Evolutionary conservation across 805 yeast genomes (phyloP).

Genomic region (Saturnispora sanitii): DNA sequence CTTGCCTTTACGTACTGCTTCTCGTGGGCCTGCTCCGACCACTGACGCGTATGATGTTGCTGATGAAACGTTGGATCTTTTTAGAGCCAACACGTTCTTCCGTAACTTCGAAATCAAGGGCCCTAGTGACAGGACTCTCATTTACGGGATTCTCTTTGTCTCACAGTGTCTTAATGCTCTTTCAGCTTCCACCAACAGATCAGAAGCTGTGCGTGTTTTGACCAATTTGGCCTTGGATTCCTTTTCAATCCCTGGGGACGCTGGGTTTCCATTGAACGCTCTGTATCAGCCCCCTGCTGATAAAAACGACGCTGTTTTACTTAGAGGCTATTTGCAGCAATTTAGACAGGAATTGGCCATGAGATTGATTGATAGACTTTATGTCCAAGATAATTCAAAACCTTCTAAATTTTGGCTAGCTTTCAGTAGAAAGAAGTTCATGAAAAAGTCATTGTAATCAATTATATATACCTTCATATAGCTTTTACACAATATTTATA

Average conservation of each 20-base stretch:
- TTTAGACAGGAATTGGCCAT: conserved; percentile 89
- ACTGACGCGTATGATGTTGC: conserved; percentile 76
- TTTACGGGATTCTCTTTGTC: conserved; percentile 85
- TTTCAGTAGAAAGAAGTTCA: conserved; percentile 86
- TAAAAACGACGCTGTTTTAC: conserved; percentile 65
- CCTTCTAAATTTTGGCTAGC: conserved; percentile 96
- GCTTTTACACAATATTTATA: conserved; percentile 1
- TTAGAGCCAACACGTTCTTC: conserved; percentile 93
- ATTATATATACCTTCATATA: not conserved
- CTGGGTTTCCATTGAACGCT: conserved; percentile 86
- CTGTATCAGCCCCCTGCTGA: conserved; percentile 65
- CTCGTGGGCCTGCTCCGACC: conserved; percentile 84
- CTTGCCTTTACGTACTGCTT: conserved; percentile 75
- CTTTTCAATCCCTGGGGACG: conserved; percentile 90
- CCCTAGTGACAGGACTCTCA: conserved; percentile 82
- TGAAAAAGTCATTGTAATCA: conserved; percentile 71
- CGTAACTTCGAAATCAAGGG: conserved; percentile 95
- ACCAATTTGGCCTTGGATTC: conserved; percentile 81
- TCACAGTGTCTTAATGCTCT: conserved; percentile 74
- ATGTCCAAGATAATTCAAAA: conserved; percentile 41
- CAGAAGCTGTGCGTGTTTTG: conserved; percentile 57
- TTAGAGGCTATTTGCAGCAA: conserved; percentile 77
- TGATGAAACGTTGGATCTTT: conserved; percentile 85
- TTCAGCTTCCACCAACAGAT: conserved; percentile 35
- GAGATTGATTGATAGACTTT: conserved; percentile 67